phyloP scores from a whole-genome alignment of 176 grass and related monocot species.

The Hordeum marinum region DNA sequence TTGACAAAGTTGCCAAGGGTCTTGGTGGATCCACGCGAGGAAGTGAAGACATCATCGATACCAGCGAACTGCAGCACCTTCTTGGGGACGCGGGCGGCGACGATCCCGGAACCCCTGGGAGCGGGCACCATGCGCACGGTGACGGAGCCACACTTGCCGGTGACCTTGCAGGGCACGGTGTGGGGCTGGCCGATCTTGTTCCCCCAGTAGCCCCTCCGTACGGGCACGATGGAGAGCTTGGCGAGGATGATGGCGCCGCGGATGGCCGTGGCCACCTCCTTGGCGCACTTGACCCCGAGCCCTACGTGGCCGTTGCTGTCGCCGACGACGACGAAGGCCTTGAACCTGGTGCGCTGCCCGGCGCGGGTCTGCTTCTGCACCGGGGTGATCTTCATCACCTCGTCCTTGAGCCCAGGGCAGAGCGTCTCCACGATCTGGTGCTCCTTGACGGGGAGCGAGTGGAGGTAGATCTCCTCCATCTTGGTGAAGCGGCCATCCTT shows the following conservation, averaged over 20 bases:
- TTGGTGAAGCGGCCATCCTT: conserved; percentile 40
- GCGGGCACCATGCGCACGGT: conserved; percentile 88
- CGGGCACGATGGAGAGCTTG: conserved; percentile 73
- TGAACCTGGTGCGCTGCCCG: conserved; percentile 86
- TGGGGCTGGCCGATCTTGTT: conserved; percentile 86
- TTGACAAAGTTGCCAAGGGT: conserved; percentile 95
- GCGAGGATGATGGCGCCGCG: conserved; percentile 85
- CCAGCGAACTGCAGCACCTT: conserved; percentile 91
- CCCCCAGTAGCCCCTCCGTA: conserved; percentile 83
- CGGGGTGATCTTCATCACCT: conserved; percentile 93
- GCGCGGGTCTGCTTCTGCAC: conserved; percentile 94
- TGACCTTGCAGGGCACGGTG: conserved; percentile 91
- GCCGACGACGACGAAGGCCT: conserved; percentile 90
- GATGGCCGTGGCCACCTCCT: conserved; percentile 91
- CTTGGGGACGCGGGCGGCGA: conserved; percentile 80
- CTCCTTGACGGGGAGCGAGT: conserved; percentile 89
- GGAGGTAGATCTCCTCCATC: conserved; percentile 84
- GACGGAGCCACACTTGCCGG: conserved; percentile 79
- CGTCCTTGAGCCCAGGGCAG: conserved; percentile 65
- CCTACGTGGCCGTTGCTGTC: conserved; percentile 80
- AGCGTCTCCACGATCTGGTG: conserved; percentile 77
- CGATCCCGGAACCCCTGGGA: conserved; percentile 70
- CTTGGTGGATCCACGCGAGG: conserved; percentile 86
- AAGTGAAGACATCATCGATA: conserved; percentile 87
- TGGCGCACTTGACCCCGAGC: conserved; percentile 84